Conservation (phyloP, 2,329 filamentous ascomycete species). For the Aureobasidium sp. region DNA sequence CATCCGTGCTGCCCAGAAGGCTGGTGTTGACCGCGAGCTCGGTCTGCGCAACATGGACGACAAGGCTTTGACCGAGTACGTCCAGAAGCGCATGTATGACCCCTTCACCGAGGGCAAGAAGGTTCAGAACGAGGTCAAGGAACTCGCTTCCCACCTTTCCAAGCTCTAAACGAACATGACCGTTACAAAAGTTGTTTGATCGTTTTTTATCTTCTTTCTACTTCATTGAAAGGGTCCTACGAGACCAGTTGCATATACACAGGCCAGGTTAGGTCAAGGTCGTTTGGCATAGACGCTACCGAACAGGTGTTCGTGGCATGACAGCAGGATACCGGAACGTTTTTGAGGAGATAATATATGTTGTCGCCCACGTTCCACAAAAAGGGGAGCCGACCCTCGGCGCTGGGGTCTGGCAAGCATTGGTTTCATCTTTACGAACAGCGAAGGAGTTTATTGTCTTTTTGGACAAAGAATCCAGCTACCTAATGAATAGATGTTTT, state of each 20-base stretch:
- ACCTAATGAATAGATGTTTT: constrained; percentile 6
- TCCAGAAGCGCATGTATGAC: constrained; percentile 43
- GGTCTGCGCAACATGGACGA: constrained; percentile 60
- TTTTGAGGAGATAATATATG: background rate
- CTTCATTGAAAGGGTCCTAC: background rate
- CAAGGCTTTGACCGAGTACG: constrained; percentile 62
- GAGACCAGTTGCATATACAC: background rate
- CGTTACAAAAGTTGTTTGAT: background rate
- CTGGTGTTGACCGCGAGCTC: constrained; percentile 50
- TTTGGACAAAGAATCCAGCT: background rate
- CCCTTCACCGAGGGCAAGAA: constrained; percentile 39
- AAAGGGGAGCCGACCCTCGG: constrained; percentile 4
- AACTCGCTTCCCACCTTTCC: constrained; percentile 17
- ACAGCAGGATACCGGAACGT: background rate
- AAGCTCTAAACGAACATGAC: constrained; percentile 3
- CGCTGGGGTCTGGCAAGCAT: background rate
- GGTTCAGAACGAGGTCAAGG: constrained; percentile 24
- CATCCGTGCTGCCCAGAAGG: constrained; percentile 81
- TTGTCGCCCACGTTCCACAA: background rate
- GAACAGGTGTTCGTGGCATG: constrained; percentile 2
- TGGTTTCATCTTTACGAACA: background rate
- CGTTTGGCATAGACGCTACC: background rate
- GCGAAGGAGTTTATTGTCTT: constrained; percentile 4
- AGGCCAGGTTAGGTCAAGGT: background rate
- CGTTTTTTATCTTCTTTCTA: background rate